Evolutionary conservation across 805 yeast genomes (phyloP), one percentile per base, ranked within the genome.

Genomic region (Metschnikowia orientalis): DNA sequence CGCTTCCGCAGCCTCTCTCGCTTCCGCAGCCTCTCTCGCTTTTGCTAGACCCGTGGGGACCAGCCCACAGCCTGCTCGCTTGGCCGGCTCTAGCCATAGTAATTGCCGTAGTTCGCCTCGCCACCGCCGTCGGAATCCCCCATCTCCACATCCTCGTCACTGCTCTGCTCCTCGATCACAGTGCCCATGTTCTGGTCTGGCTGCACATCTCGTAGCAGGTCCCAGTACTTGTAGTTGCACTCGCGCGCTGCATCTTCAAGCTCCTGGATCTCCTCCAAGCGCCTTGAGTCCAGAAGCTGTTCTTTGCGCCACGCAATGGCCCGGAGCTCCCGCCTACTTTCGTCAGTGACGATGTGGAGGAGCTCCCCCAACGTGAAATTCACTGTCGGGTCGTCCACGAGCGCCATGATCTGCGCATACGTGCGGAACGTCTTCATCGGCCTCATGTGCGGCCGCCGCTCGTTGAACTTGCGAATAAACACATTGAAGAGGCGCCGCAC

Each of bases 171-270:
- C 19, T 27, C 21, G 14, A 17, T 20, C 20, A 11, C 10, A 23
- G 41, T 50, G 15, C 30, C 40, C 63, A 58, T 57, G 10, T 53
- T 60, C 9, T 47, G 28, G 34, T 61, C 67, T 12, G 28, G 32
- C n/a, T 51, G 50, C 9, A 53, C 30, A 6, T 32, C 17, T 6
- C 48, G 35, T 8, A 61, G 34, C 6, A 45, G 53, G 32, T 60
- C 67, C 68, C 69, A 63, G 42, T 63, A 63, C 26, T 48, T 50
- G 37, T 64, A 64, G 32, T 48, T 46, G 15, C 56, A 40, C 25
- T 56, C 57, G n/a, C 44, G 38, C 26, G 35, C 45, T 7, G 32
- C 32, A 3, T 42, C 38, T 24, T 33, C 42, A 22, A 40, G 39
- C 21, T 48, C 50, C 18, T 41, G 34, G 18, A 37, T 46, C 38